phyloP scores from a whole-genome alignment of 306 rosid species.

The Alnus rubra region DNA sequence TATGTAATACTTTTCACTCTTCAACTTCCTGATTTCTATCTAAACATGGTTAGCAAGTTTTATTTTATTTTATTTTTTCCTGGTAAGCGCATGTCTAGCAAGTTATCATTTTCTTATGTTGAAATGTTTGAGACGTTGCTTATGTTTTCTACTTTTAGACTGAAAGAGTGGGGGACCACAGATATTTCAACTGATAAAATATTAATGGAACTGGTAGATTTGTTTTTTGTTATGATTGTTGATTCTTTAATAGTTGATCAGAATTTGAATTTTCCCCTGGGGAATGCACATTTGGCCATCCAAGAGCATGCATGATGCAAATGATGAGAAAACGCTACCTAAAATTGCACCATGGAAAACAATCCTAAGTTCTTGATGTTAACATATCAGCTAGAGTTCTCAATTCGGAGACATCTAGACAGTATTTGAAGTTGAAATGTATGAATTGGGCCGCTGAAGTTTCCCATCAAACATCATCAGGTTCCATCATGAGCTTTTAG shows the following conservation, averaged over 20 bases:
- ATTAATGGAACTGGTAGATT: background rate
- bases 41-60: background rate
- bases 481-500: conserved; percentile 18
- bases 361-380: background rate
- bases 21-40: background rate
- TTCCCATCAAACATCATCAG: conserved; percentile 3
- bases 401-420: conserved; percentile 15
- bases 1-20: background rate
- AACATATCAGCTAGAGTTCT: conserved; percentile 17
- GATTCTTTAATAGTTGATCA: background rate
- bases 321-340: background rate
- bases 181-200: background rate
- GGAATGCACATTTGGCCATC: conserved; percentile 1
- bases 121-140: background rate
- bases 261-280: background rate
- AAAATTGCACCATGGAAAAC: conserved; percentile 11
- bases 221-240: background rate
- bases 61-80: too few species aligned
- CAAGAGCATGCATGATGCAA: background rate
- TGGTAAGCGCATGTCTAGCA: background rate
- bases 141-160: background rate
- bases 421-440: background rate
- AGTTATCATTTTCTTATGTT: background rate
- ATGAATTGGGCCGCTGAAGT: conserved; percentile 17
- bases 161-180: background rate